Percentiles rank a stretch among this genome's conserved stretches.
Evolutionary conservation across 352 stramenopile genomes (phyloP).

Genomic region (Achlya hypogyna): DNA sequence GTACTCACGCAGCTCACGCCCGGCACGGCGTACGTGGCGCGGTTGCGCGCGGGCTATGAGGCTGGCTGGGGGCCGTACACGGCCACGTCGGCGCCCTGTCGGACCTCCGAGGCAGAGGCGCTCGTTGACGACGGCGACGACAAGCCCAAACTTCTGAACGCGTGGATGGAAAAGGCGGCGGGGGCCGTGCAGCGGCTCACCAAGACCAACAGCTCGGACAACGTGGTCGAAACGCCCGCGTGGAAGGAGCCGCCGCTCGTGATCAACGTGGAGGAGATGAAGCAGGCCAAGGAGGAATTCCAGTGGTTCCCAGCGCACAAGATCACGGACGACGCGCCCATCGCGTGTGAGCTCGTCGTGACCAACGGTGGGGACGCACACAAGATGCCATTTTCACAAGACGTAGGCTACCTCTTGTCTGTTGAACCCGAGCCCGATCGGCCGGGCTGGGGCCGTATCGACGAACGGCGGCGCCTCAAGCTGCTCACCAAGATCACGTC

Average conservation of each 20-base stretch:
- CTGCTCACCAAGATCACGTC: slow-evolving; percentile 48
- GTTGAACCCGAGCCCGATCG: slow-evolving; percentile 25
- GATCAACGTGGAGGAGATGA: slow-evolving; percentile 19
- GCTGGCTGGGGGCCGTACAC: slow-evolving; percentile 62
- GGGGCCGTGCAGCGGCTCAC: slow-evolving; percentile 6
- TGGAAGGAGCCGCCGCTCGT: not conserved
- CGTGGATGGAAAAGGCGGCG: slow-evolving; percentile 10
- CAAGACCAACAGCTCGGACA: slow-evolving; percentile 3
- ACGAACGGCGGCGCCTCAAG: slow-evolving; percentile 45
- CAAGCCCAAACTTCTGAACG: slow-evolving; percentile 14
- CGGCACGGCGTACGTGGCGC: slow-evolving; percentile 63
- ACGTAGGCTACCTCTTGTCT: slow-evolving; percentile 12
- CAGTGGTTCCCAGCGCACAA: slow-evolving; percentile 16
- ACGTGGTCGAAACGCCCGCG: not conserved
- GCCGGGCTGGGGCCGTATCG: slow-evolving; percentile 30
- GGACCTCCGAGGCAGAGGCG: slow-evolving; percentile 27
- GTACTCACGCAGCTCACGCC: slow-evolving; percentile 43
- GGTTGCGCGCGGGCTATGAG: slow-evolving; percentile 49
- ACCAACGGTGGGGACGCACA: too few relatives aligned
- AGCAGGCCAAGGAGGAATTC: slow-evolving; percentile 9
- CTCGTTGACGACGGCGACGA: not conserved
- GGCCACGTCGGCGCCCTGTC: slow-evolving; percentile 49
- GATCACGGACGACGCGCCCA: slow-evolving; percentile 24
- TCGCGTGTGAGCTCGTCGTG: slow-evolving; percentile 62
- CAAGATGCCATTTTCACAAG: slow-evolving; percentile 23